Evolutionary conservation across 2,329 filamentous ascomycete species (phyloP).

Genomic region (Colletotrichum incanum): DNA sequence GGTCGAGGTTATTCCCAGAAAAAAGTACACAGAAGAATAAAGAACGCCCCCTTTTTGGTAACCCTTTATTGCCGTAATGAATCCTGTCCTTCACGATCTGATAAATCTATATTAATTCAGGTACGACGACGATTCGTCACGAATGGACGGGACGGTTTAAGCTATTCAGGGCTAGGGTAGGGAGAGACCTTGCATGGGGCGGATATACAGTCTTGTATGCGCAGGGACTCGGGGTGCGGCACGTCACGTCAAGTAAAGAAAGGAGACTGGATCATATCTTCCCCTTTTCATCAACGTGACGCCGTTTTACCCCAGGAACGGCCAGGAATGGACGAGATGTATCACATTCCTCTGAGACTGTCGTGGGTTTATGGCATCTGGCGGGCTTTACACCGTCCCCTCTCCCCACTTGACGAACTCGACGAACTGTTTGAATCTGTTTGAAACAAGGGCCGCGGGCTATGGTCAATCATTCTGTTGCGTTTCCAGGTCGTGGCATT

Average conservation of each 20-base stretch:
- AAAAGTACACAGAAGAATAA: not conserved
- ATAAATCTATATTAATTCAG: slow-evolving; percentile 6
- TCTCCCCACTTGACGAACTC: slow-evolving; percentile 13
- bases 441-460: slow-evolving; percentile 26
- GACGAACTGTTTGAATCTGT: slow-evolving; percentile 33
- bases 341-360: slow-evolving; percentile 3
- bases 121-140: slow-evolving; percentile 8
- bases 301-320: slow-evolving; percentile 13
- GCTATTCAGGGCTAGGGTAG: slow-evolving; percentile 8
- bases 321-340: not conserved
- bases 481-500: not conserved
- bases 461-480: not conserved
- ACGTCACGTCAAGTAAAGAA: slow-evolving; percentile 16
- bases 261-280: not conserved
- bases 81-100: not conserved
- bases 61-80: slow-evolving; percentile 2
- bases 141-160: slow-evolving; percentile 15
- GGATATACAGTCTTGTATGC: not conserved
- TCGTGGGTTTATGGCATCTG: slow-evolving; percentile 5
- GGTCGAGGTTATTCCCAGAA: not conserved
- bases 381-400: not conserved
- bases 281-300: slow-evolving; percentile 30
- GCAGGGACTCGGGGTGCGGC: slow-evolving; percentile 14
- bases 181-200: not conserved
- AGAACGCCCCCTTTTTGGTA: not conserved